These are phyloP conservation scores for Aspergillus melleus DNA, from an alignment of 2,329 filamentous ascomycete genomes.

Conservation along the genomic window DNA sequence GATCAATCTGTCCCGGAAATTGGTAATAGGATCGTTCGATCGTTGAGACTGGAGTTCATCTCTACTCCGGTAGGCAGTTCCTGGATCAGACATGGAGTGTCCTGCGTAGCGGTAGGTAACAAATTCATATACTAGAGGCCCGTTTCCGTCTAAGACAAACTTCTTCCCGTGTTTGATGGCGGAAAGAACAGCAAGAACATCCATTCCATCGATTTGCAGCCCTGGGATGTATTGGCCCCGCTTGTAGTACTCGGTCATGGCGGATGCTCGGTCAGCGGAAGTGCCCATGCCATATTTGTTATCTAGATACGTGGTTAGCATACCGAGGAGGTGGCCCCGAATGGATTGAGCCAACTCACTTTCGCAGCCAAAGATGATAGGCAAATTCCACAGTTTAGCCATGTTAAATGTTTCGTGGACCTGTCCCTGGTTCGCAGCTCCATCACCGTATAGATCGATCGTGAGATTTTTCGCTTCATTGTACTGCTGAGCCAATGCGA, in stretches of 20 bases:
- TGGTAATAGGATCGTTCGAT: slow-evolving; percentile 93
- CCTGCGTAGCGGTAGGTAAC: slow-evolving; percentile 98
- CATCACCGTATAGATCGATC: slow-evolving; percentile 89
- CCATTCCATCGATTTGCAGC: slow-evolving; percentile 98
- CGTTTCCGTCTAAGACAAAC: slow-evolving; percentile 75
- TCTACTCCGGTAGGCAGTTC: slow-evolving; percentile 94
- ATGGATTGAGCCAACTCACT: slow-evolving; percentile 65
- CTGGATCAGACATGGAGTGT: slow-evolving; percentile 98
- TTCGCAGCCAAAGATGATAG: slow-evolving; percentile 92
- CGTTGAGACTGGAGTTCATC: slow-evolving; percentile 96
- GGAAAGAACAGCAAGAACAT: slow-evolving; percentile 91
- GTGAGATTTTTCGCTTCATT: slow-evolving; percentile 76
- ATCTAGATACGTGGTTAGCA: slow-evolving; percentile 55
- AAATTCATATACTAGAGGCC: slow-evolving; percentile 92
- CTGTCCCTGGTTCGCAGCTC: slow-evolving; percentile 96
- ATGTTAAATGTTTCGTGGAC: slow-evolving; percentile 99
- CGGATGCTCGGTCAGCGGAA: slow-evolving; percentile 83
- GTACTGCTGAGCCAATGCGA: slow-evolving; percentile 96
- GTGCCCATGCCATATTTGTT: slow-evolving; percentile 99
- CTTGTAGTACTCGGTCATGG: slow-evolving; percentile 98
- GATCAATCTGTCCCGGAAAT: slow-evolving; percentile 90
- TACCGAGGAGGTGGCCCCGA: background rate
- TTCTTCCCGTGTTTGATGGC: slow-evolving; percentile 89
- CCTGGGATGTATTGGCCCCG: slow-evolving; percentile 98
- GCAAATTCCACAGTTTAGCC: slow-evolving; percentile 96